Conservation (phyloP, 1,284 basidiomycete genomes). For the Tremellales sp. region DNA sequence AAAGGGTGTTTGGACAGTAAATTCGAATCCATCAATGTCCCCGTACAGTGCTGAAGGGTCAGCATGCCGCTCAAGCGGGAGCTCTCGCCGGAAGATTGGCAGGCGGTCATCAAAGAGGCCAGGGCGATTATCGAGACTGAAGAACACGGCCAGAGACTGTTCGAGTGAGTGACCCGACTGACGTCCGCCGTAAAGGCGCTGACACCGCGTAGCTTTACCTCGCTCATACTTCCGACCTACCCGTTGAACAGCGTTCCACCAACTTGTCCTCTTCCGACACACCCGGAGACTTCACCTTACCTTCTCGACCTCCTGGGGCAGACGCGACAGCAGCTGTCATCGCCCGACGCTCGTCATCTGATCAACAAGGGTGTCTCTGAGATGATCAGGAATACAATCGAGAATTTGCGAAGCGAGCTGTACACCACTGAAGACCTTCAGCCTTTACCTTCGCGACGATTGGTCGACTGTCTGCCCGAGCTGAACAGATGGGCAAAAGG, state of each 20-base stretch:
- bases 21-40: constrained; percentile 1
- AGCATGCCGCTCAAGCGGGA: constrained; percentile 45
- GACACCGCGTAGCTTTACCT: constrained; percentile 32
- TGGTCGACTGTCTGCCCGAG: constrained; percentile 43
- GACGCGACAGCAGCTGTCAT: constrained; percentile 33
- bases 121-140: constrained; percentile 35
- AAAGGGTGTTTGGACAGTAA: constrained; percentile 38
- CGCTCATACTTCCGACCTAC: constrained; percentile 34
- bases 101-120: constrained; percentile 34
- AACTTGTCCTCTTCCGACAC: constrained; percentile 10
- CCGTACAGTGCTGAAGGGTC: neutral
- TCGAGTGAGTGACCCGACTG: constrained; percentile 19
- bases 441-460: constrained; percentile 10
- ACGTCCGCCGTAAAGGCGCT: neutral
- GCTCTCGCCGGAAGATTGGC: constrained; percentile 37
- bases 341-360: constrained; percentile 39
- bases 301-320: constrained; percentile 35
- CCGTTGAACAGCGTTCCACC: constrained; percentile 10
- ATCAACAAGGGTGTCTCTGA: constrained; percentile 36
- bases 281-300: constrained; percentile 15
- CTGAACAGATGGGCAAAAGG: constrained; percentile 40
- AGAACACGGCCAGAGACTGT: constrained; percentile 11
- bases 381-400: constrained; percentile 26
- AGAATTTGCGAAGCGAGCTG: constrained; percentile 19
- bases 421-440: constrained; percentile 13